phyloP scores from a whole-genome alignment of 2,329 filamentous ascomycete species.

The Colletotrichum sidae region DNA sequence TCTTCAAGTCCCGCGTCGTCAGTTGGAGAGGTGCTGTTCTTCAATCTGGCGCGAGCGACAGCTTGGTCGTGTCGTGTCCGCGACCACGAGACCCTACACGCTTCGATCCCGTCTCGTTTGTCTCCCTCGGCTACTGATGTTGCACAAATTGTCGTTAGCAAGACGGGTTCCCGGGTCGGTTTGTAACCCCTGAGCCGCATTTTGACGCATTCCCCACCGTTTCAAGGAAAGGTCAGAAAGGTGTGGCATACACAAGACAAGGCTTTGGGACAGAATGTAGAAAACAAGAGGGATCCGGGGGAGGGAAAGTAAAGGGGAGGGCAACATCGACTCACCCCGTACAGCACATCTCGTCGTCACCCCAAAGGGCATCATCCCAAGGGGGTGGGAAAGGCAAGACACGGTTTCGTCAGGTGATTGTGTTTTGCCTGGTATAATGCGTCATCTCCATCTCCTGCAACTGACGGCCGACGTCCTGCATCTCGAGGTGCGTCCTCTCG shows the following conservation, averaged over 20 bases:
- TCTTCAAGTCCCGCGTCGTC: constrained; percentile 29
- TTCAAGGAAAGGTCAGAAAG: no score
- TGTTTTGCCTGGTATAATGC: constrained; percentile 54
- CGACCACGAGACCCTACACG: no score
- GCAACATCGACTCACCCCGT: no score
- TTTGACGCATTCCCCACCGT: background rate
- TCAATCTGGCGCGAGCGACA: constrained; percentile 8
- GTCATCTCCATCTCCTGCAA: constrained; percentile 59
- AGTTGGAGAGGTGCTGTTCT: constrained; percentile 3
- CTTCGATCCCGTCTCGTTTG: background rate
- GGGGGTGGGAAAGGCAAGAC: no score
- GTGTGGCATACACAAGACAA: no score
- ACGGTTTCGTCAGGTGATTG: constrained; percentile 34
- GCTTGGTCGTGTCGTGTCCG: background rate
- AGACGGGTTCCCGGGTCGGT: constrained; percentile 6
- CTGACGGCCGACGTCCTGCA: constrained; percentile 73
- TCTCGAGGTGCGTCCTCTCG: constrained; percentile 76
- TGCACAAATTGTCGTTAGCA: constrained; percentile 24
- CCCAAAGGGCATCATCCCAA: no score
- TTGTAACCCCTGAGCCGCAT: constrained; percentile 27
- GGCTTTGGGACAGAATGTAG: no score
- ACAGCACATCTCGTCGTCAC: no score
- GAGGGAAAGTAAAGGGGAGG: background rate
- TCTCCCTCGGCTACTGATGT: constrained; percentile 19
- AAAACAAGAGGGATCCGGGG: background rate